Percentiles rank a stretch among this genome's conserved stretches.
These are phyloP conservation scores for Noccaea bulbosa DNA, from an alignment of 345 rosid species.

Conservation along the genomic window DNA sequence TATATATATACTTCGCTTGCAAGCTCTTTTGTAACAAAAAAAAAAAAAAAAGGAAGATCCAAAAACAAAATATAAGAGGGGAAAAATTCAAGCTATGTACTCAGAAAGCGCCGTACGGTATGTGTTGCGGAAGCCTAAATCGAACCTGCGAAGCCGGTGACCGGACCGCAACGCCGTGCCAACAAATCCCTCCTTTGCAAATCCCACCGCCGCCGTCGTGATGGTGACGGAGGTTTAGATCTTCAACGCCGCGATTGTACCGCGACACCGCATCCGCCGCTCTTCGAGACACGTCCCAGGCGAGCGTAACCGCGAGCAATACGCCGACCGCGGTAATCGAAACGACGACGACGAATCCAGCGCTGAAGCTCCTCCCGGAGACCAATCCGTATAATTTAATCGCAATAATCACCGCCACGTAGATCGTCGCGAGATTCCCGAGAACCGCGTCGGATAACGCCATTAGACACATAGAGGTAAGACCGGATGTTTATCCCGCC, in stretches of 20 bases:
- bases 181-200: conserved; percentile 94
- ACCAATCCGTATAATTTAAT: conserved; percentile 68
- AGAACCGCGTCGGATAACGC: conserved; percentile 84
- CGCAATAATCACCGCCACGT: conserved; percentile 75
- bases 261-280: conserved; percentile 70
- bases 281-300: conserved; percentile 88
- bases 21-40: not conserved
- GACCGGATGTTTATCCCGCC: not conserved
- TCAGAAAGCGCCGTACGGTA: conserved; percentile 44
- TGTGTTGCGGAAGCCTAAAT: conserved; percentile 76
- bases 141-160: conserved; percentile 97
- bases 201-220: conserved; percentile 62
- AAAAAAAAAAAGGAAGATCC: not conserved
- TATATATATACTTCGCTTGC: conserved; percentile 19
- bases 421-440: conserved; percentile 82
- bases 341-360: conserved; percentile 65
- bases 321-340: conserved; percentile 71
- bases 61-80: not conserved
- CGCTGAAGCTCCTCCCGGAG: conserved; percentile 65
- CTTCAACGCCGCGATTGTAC: conserved; percentile 38
- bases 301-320: conserved; percentile 68
- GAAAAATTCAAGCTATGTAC: conserved; percentile 8
- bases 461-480: conserved; percentile 52
- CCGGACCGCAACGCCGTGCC: conserved; percentile 97
- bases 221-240: conserved; percentile 48